A percentile compares a stretch with the other conserved stretches of the same genome.
phyloP scores from a whole-genome alignment of 352 stramenopile species.

The Globisporangium cylindrosporum region DNA sequence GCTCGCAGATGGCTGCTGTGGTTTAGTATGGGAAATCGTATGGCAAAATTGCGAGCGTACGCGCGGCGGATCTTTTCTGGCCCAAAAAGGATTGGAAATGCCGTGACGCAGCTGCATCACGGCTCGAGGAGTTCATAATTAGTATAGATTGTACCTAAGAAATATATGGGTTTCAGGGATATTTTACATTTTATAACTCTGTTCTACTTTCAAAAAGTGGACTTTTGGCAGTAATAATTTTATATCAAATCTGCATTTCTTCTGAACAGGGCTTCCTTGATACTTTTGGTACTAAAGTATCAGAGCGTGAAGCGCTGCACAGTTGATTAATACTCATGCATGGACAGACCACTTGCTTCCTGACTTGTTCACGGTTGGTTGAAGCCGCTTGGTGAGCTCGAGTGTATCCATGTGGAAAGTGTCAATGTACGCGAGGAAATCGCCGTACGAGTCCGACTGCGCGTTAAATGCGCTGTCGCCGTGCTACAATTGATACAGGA shows the following conservation, averaged over 20 bases:
- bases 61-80: background rate
- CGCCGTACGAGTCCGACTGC: conserved; percentile 35
- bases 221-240: background rate
- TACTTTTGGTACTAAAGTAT: conserved; percentile 1
- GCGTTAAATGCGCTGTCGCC: conserved; percentile 26
- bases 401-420: conserved; percentile 58
- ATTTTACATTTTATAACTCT: background rate
- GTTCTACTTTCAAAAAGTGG: background rate
- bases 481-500: conserved; percentile 3
- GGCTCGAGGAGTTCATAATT: background rate
- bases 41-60: background rate
- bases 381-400: conserved; percentile 23
- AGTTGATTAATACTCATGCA: background rate
- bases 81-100: background rate
- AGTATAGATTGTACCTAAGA: background rate
- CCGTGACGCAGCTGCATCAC: background rate
- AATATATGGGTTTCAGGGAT: background rate
- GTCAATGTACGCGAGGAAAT: conserved; percentile 71
- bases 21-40: background rate
- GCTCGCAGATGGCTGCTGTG: background rate
- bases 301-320: background rate
- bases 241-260: background rate
- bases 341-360: background rate
- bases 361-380: background rate
- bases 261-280: background rate